Conservation (phyloP, 2,329 filamentous ascomycete genomes). For the Anthostomella pinea region DNA sequence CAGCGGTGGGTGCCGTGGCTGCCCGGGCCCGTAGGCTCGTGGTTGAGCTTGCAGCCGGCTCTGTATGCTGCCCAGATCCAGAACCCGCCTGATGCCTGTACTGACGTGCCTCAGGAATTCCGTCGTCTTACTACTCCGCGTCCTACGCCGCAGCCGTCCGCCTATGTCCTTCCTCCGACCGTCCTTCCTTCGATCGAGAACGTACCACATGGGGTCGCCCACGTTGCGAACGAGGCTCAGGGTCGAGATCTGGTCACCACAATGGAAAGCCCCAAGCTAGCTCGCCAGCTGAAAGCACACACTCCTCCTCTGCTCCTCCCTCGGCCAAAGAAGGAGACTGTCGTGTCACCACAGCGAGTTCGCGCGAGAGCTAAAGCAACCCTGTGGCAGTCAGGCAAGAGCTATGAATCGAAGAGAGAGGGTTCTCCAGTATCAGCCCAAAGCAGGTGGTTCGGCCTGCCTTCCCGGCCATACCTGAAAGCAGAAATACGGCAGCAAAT, state of each 20-base stretch:
- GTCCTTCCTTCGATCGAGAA: conserved; percentile 26
- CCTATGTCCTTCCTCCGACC: too few species aligned
- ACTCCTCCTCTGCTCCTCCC: conserved; percentile 7
- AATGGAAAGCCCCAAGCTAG: neutral
- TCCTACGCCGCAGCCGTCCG: too few species aligned
- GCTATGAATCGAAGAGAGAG: conserved; percentile 15
- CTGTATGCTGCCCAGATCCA: conserved; percentile 21
- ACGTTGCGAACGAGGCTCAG: neutral
- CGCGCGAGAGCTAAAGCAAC: conserved; percentile 23
- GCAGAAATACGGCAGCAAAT: conserved; percentile 19
- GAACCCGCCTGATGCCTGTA: too few species aligned
- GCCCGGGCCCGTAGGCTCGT: conserved; percentile 20
- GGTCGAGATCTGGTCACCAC: too few species aligned
- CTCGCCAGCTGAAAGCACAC: neutral
- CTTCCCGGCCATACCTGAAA: conserved; percentile 25
- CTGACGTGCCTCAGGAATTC: too few species aligned
- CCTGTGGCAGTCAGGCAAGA: conserved; percentile 29
- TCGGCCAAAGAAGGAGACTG: conserved; percentile 8
- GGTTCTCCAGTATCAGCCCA: conserved; percentile 8
- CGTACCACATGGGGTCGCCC: neutral
- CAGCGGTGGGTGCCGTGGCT: conserved; percentile 18
- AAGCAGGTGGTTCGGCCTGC: conserved; percentile 19
- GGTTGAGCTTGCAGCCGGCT: conserved; percentile 12
- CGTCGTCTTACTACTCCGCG: conserved; percentile 6
- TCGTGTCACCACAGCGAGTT: conserved; percentile 18